Percentiles rank a stretch among this genome's conserved stretches.
These are phyloP conservation scores for Elsinoe arachidis DNA, from an alignment of 2,329 filamentous ascomycete genomes.

Conservation along the genomic window DNA sequence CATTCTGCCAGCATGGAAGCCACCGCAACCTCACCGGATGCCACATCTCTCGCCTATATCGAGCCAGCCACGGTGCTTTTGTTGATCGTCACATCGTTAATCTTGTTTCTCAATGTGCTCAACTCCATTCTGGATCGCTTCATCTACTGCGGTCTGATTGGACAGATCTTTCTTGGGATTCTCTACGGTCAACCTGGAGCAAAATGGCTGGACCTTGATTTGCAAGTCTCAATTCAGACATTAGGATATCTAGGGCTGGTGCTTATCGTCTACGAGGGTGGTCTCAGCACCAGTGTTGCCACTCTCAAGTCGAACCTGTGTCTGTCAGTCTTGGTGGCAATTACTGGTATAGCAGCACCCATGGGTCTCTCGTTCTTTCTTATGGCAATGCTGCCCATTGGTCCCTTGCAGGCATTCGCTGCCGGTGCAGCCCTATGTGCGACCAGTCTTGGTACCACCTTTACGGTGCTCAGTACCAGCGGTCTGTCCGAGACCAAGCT, in stretches of 20 bases:
- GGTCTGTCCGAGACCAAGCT: conserved; percentile 46
- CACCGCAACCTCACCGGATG: neutral
- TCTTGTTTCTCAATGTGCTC: conserved; percentile 53
- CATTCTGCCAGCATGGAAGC: neutral
- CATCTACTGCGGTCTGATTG: conserved; percentile 62
- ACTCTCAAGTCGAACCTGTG: conserved; percentile 51
- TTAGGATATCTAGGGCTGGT: conserved; percentile 68
- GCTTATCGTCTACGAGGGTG: conserved; percentile 63
- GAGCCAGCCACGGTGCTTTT: conserved; percentile 44
- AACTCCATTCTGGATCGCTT: conserved; percentile 50
- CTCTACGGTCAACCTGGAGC: conserved; percentile 60
- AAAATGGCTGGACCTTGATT: conserved; percentile 46
- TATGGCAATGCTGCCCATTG: conserved; percentile 41
- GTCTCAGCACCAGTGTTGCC: conserved; percentile 47
- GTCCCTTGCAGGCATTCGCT: conserved; percentile 56
- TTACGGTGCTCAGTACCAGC: conserved; percentile 55
- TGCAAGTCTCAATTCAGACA: conserved; percentile 51
- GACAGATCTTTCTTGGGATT: conserved; percentile 62
- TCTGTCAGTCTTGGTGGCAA: conserved; percentile 54
- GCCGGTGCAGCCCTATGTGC: conserved; percentile 66
- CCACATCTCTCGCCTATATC: conserved; percentile 9
- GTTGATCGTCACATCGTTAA: conserved; percentile 52
- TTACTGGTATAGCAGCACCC: conserved; percentile 56
- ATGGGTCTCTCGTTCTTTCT: conserved; percentile 59
- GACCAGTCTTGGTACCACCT: conserved; percentile 65